Base-by-base conservation (phyloP, 768 basidiomycete species). In the Pisolithus orientalis region DNA sequence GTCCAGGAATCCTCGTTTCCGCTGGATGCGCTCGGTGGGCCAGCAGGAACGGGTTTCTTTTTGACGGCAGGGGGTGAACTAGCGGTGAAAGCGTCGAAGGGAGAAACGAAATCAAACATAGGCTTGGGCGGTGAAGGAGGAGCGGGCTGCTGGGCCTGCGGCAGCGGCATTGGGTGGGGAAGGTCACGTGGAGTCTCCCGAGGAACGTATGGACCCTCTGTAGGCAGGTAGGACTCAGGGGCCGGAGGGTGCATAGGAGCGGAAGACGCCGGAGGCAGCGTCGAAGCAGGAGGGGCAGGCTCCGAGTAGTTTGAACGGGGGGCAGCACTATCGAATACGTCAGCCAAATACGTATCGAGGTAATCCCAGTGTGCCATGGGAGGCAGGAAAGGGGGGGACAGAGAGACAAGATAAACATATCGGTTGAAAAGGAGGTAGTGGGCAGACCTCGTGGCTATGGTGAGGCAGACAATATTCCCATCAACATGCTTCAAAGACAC, bases 71-170 rank as follows among this genome's bases (percentile, higher is more conserved):
- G 51, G 39, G 65, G 63, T 0, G 63, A 32, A n/a, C 76, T 70
- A 7, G 81, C 57, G n/a, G 69, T 76, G 44, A 92, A 76, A 25
- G 87, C 89, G 59, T 93, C 90, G 59, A 92, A 91, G 2, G 90
- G 84, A 46, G 88, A 90, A 47, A 85, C 77, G 55, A 88, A 92
- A 38, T 91, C 88, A 59, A 93, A 93, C 79, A 90, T 82, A 46
- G 87, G 86, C 66, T 86, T 84, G 60, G 83, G 85, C 24, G 84
- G 79, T 39, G 85, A 84, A 29, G 87, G 80, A 0, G 85, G 81
- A 3, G 79, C 72, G 52, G 74, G 79, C 47, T 75, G 76, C 46
- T 57, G 64, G 11, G 64, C 64, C 40, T 60, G 62, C 39, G 62
- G 58, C 47, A 60, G 62, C 17, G 64, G 50, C 14, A 58, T 27